These are phyloP conservation scores for Solioccasus polychromus DNA, from an alignment of 768 basidiomycete species.

Conservation along the genomic window DNA sequence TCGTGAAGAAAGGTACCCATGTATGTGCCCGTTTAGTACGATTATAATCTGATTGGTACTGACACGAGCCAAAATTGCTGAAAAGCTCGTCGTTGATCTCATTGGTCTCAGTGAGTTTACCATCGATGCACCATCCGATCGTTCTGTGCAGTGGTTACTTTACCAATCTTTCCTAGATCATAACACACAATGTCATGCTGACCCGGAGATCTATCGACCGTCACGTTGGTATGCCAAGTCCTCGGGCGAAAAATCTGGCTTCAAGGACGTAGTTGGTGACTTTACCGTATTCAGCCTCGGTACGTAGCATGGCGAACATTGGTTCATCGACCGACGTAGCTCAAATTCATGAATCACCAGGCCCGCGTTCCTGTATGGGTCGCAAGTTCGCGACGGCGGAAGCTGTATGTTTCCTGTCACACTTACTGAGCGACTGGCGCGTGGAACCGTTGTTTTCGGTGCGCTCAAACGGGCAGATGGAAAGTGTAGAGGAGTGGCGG, in stretches of 20 bases:
- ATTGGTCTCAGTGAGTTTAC: conserved; percentile 27
- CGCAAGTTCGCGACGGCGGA: conserved; percentile 52
- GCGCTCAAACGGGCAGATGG: conserved; percentile 1
- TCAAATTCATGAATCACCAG: conserved; percentile 18
- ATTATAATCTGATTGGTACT: background rate
- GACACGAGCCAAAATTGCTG: background rate
- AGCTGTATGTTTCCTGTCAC: conserved; percentile 50
- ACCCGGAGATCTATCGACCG: conserved; percentile 36
- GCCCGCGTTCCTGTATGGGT: conserved; percentile 52
- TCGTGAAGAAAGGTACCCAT: conserved; percentile 19
- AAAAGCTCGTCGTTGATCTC: conserved; percentile 27
- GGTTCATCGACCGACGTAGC: background rate
- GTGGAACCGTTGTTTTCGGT: conserved; percentile 40
- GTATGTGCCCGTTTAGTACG: conserved; percentile 2
- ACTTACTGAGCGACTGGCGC: conserved; percentile 50
- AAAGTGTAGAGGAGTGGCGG: conserved; percentile 16
- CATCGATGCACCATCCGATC: background rate
- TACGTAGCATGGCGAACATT: background rate
- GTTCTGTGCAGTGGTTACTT: background rate
- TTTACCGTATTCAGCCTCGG: conserved; percentile 20
- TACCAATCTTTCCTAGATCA: conserved; percentile 26
- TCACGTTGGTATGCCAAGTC: conserved; percentile 36
- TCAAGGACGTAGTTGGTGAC: conserved; percentile 3
- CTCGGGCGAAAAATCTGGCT: background rate
- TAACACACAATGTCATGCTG: conserved; percentile 32